Evolutionary conservation across 805 yeast species (phyloP), one percentile per base, ranked within the genome.

Genomic region (Starmerella floris): DNA sequence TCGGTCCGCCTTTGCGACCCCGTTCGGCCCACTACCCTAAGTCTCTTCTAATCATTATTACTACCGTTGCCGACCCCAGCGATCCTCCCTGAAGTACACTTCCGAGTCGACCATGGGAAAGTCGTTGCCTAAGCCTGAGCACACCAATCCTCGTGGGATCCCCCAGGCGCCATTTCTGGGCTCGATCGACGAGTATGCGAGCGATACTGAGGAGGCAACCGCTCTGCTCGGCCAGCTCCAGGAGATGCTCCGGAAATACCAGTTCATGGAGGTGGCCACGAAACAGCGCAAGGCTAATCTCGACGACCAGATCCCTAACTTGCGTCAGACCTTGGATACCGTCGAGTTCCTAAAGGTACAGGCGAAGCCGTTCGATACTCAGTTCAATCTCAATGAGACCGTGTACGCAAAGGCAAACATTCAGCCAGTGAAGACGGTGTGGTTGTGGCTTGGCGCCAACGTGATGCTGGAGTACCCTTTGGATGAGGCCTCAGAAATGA

Each of bases 361-460:
- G 56, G 66, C 36, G 1, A 70, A 68, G 22, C 50, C 62, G n/a
- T 62, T 82, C 28, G 77, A 74, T 40, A 75, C 85, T n/a, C 80
- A 81, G 58, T 91, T 83, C 58, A 95, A 87, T 61, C 70, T 91
- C 56, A 88, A 91, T 61, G 97, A 91, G 57, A 88, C 98, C 0
- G 69, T 91, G 32, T 88, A 75, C 59, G 81, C 96, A 6, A 76
- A 76, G 44, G 98, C 98, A 1, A 69, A 68, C 30, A 68, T 91
- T 26, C 74, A 74, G 31, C 70, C 76, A 22, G 66, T 74, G 5
- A 69, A 76, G 28, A 72, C 71, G 23, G 97, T 91, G 1, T 76
- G 76, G 50, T 67, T 91, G 37, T 91, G 98, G 98, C 69, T 91
- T n/a, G 98, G 98, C 10, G 98, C 98, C 0, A 94, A 85, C 53